phyloP scores from a whole-genome alignment of 768 basidiomycete species.

The Paxillus involutus region DNA sequence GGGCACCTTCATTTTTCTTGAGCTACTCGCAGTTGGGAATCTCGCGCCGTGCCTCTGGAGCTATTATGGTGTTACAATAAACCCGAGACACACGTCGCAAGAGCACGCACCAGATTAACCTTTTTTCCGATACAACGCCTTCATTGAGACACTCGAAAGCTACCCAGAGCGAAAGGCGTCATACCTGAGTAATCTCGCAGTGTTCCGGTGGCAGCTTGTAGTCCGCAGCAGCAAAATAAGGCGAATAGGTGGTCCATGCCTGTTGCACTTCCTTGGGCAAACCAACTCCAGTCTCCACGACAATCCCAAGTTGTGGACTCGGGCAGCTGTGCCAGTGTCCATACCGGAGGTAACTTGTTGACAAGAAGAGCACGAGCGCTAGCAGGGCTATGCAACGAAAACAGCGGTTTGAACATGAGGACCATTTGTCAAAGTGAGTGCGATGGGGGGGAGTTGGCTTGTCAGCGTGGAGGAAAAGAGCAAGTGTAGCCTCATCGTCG shows the following conservation, averaged over 20 bases:
- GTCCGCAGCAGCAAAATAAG: conserved; percentile 48
- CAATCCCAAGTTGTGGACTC: background rate
- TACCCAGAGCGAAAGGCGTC: background rate
- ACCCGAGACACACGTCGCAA: too few relatives aligned
- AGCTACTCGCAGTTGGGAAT: conserved; percentile 60
- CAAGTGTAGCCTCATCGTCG: conserved; percentile 1
- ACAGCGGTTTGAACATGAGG: background rate
- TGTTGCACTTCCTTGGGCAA: conserved; percentile 26
- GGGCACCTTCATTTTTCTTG: conserved; percentile 42
- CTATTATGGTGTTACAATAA: conserved; percentile 35
- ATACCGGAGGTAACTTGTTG: conserved; percentile 12
- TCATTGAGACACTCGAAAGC: background rate
- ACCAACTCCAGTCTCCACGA: background rate
- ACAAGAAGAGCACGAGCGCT: conserved; percentile 14
- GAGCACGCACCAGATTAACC: conserved; percentile 30
- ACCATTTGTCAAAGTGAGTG: background rate
- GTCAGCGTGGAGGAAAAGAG: conserved; percentile 6
- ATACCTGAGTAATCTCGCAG: conserved; percentile 60
- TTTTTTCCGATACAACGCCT: background rate
- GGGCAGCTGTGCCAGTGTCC: conserved; percentile 5
- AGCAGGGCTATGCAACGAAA: conserved; percentile 7
- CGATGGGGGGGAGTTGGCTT: background rate
- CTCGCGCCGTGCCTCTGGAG: conserved; percentile 82
- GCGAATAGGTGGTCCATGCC: conserved; percentile 63
- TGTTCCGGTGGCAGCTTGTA: conserved; percentile 47